Evolutionary conservation across 2,329 filamentous ascomycete species (phyloP), one percentile per base, ranked within the genome.

Genomic region (Colletotrichum lentis): DNA sequence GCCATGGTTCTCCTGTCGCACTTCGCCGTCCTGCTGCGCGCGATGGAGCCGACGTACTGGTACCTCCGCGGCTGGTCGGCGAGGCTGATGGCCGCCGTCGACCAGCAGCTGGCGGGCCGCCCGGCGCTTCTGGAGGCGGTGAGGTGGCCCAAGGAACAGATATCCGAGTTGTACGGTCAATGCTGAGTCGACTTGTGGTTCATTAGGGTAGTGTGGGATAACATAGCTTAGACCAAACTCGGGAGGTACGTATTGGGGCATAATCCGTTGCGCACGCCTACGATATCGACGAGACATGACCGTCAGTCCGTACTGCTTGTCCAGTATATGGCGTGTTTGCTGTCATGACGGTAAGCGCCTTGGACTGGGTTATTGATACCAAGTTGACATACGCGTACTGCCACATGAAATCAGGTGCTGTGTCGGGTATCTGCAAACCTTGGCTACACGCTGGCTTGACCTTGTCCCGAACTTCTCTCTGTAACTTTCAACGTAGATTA

Each of bases 1-100:
- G 73, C 73, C 2, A 67, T 76, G 31, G 60, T 77, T 7, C 62
- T 77, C 3, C 56, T 77, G n/a, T 71, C 73, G 5, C 64, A 77
- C 43, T 74, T 73, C 35, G 62, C 70, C 16, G 66, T 77, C 0
- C 67, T 73, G 16, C 57, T 76, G n/a, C 70, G 73, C 24, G 57
- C 68, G 5, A 27, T 75, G 3, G 75, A 77, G 46, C 73, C 62
- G 39, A 62, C 49, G 16, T 76, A 72, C 58, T 77, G 76, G 76
- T 75, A 64, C 50, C 7, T 70, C 2, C 71, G 67, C 59, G 73
- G 75, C 2, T 77, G 74, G 76, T 67, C 72, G 18, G 66, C 49
- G 20, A 70, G 72, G 27, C 7, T 73, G 1, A 60, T 77, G 14
- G 53, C 24, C 12, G 58, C 72, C 3, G 70, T 73, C 50, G 75